These are phyloP conservation scores for Agaricus blazei DNA, from an alignment of 768 basidiomycete species.

Conservation along the genomic window DNA sequence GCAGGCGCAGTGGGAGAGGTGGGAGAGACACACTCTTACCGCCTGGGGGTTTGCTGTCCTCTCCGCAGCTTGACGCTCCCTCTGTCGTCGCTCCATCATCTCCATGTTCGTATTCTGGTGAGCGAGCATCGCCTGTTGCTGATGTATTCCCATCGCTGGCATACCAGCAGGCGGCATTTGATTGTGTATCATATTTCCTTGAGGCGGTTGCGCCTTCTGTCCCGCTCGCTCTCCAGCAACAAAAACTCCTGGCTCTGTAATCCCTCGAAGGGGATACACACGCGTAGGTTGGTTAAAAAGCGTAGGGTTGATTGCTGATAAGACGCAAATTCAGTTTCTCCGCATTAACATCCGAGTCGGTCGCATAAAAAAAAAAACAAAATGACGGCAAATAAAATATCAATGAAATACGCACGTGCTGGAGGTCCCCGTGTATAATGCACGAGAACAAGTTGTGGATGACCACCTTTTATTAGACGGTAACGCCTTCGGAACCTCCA, in stretches of 20 bases:
- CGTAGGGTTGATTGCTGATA: conserved; percentile 53
- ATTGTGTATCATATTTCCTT: conserved; percentile 28
- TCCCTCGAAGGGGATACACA: conserved; percentile 61
- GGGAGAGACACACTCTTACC: conserved; percentile 25
- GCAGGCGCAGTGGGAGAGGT: not conserved
- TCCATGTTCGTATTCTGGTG: conserved; percentile 75
- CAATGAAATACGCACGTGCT: conserved; percentile 44
- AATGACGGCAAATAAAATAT: conserved; percentile 10
- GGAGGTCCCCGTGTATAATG: conserved; percentile 69
- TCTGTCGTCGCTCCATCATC: conserved; percentile 53
- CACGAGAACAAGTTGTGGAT: conserved; percentile 66
- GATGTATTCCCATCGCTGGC: conserved; percentile 28
- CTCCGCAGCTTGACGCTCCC: conserved; percentile 27
- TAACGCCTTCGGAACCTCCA: conserved; percentile 68
- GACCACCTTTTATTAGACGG: conserved; percentile 68
- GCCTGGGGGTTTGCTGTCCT: conserved; percentile 35
- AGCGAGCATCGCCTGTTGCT: conserved; percentile 62
- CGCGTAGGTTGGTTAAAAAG: conserved; percentile 60
- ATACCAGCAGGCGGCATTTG: conserved; percentile 18
- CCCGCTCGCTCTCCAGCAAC: conserved; percentile 72
- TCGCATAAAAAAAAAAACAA: not conserved
- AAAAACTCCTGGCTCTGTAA: conserved; percentile 64
- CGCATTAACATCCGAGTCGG: not conserved
- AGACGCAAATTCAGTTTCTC: conserved; percentile 6
- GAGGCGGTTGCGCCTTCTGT: conserved; percentile 49